Base-by-base conservation (phyloP, 2,329 filamentous ascomycete genomes). In the Botrytis deweyae region DNA sequence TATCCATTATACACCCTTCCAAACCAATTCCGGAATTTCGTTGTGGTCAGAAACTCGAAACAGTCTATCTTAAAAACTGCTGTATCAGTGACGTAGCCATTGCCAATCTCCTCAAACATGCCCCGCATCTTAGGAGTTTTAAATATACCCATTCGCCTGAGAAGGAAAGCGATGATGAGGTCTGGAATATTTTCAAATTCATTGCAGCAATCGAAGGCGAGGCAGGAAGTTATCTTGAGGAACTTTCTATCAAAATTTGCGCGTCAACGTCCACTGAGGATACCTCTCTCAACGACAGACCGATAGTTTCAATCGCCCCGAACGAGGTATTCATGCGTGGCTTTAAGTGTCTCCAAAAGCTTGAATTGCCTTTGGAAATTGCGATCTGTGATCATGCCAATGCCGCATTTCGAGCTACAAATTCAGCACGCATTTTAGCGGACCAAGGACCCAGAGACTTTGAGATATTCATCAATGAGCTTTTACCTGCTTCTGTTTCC, bases 41-140 rank as follows among this genome's bases (percentile, higher is more conserved):
- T 38, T 40, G 62, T 22, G 29, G 40, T 7, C 42, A 62, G 29
- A 49, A 8, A 8, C 29, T 63, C 14, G 69, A 62, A 63, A 63
- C 20, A 10, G 6, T 40, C 12, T 18, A 49, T 46, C 25, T 63
- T 12, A 20, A 42, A 18, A 40, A 18, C 46, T 71, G 38, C 20
- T 71, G 58, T 63, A 52, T 71, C 10, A 29, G 52, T n/a, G 42
- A 70, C 6, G 40, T n/a, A 44, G 10, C 40, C 25, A 70, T 70
- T 62, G 58, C 42, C 40, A 16, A 62, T 16, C 49, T 52, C 38
- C 68, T 70, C n/a, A 40, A n/a, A 71, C 69, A 63, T 29, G 22
- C 58, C 42, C 29, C 69, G 4, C 58, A 22, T 52, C 58, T 71
- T 10, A 63, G 46, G n/a, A 46, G 33, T 25, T 36, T 71, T 18